A percentile compares a stretch with the other conserved stretches of the same genome.
Evolutionary conservation across 2,329 filamentous ascomycete genomes (phyloP).

Genomic region (Berkeleyomyces basicola): DNA sequence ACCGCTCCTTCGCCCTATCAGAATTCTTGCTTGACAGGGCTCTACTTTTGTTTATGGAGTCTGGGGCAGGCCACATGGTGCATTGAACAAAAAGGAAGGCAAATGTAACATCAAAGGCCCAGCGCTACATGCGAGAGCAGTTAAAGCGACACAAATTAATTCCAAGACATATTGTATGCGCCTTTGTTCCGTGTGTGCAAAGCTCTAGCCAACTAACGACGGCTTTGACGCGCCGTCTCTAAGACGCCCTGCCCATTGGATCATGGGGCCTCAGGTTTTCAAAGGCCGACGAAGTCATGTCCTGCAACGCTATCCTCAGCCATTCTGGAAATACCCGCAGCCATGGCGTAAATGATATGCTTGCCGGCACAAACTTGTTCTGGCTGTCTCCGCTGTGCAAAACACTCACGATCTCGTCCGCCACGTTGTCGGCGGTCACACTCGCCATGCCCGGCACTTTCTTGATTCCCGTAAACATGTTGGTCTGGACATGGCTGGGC

Average conservation of each 20-base stretch:
- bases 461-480: slow-evolving; percentile 20
- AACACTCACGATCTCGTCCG: slow-evolving; percentile 4
- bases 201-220: neutral
- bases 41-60: neutral
- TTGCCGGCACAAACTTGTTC: slow-evolving; percentile 11
- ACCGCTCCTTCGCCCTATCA: too few species aligned
- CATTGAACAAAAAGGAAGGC: neutral
- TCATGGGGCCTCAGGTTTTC: neutral
- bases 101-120: neutral
- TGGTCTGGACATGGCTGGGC: slow-evolving; percentile 31
- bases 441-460: slow-evolving; percentile 10
- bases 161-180: neutral
- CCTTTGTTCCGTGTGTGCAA: neutral
- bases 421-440: slow-evolving; percentile 2
- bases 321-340: slow-evolving; percentile 4
- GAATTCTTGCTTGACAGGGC: too few species aligned
- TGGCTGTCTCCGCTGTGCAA: slow-evolving; percentile 3
- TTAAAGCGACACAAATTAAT: neutral
- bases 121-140: neutral
- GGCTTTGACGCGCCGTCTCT: neutral
- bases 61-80: neutral
- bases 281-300: slow-evolving; percentile 8
- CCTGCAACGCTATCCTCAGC: slow-evolving; percentile 4
- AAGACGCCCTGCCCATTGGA: neutral
- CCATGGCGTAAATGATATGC: neutral